phyloP scores from a whole-genome alignment of 2,329 filamentous ascomycete species.

The Aspergillus sojae region DNA sequence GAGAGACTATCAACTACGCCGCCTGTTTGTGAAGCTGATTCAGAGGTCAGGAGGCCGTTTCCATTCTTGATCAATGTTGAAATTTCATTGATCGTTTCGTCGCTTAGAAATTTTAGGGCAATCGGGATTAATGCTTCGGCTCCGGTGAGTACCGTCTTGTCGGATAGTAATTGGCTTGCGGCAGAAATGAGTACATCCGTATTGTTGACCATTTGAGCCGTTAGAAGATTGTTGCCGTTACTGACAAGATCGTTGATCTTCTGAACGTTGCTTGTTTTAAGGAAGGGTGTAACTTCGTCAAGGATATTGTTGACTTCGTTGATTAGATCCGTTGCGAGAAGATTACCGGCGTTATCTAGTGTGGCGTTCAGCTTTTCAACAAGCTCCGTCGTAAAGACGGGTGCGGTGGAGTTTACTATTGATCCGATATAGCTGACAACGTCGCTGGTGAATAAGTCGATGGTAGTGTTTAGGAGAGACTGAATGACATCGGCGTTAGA shows the following conservation, averaged over 20 bases:
- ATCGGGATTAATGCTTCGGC: neutral
- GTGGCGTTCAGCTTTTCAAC: neutral
- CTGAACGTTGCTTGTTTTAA: neutral
- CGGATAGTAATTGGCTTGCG: neutral
- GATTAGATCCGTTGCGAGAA: neutral
- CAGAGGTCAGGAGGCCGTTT: neutral
- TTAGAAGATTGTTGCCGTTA: neutral
- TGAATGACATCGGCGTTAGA: neutral
- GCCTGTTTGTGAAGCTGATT: fast-evolving
- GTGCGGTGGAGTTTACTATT: neutral
- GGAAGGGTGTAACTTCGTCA: neutral
- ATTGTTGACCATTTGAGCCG: neutral
- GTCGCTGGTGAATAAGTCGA: neutral
- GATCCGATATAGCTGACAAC: neutral
- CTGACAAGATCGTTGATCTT: neutral
- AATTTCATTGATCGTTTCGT: neutral
- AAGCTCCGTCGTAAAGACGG: neutral
- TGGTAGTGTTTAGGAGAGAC: neutral
- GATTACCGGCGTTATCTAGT: neutral
- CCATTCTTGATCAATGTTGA: neutral
- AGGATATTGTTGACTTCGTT: neutral
- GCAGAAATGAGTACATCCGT: neutral
- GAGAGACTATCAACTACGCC: neutral
- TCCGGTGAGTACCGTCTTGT: neutral
- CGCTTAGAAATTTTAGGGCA: too few species aligned